phyloP scores from a whole-genome alignment of 2,329 filamentous ascomycete species.

The Neofusicoccum ribis region DNA sequence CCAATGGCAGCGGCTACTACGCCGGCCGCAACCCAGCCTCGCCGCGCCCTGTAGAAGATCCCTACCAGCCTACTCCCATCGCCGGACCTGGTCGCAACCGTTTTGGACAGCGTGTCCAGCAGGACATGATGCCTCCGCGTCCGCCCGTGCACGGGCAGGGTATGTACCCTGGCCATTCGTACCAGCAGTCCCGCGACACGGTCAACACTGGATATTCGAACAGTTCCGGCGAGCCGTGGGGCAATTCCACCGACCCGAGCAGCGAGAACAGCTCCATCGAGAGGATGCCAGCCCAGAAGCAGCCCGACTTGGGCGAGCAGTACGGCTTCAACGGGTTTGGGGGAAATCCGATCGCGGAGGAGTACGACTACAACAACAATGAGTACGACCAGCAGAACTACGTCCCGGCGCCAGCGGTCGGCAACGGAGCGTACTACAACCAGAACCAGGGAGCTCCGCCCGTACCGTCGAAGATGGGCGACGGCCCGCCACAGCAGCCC shows the following conservation, averaged over 20 bases:
- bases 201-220: conserved; percentile 75
- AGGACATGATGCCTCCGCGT: conserved; percentile 31
- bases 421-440: not conserved
- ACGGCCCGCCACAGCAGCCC: conserved; percentile 15
- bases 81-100: conserved; percentile 37
- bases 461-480: conserved; percentile 22
- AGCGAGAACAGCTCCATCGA: conserved; percentile 93
- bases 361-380: conserved; percentile 30
- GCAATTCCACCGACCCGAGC: conserved; percentile 85
- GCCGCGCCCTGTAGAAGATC: conserved; percentile 25
- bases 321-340: conserved; percentile 64
- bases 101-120: conserved; percentile 44
- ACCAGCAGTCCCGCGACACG: conserved; percentile 84
- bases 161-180: conserved; percentile 52
- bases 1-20: conserved; percentile 39
- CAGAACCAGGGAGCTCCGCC: conserved; percentile 1
- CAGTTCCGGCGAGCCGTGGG: conserved; percentile 71
- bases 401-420: conserved; percentile 7
- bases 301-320: conserved; percentile 39
- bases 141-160: conserved; percentile 43
- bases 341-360: conserved; percentile 42
- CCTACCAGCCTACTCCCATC: conserved; percentile 32
- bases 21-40: conserved; percentile 27
- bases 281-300: conserved; percentile 54
- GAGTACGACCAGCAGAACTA: conserved; percentile 1